Conservation (phyloP, 2,329 filamentous ascomycete species). For the Colletotrichum sp. region DNA sequence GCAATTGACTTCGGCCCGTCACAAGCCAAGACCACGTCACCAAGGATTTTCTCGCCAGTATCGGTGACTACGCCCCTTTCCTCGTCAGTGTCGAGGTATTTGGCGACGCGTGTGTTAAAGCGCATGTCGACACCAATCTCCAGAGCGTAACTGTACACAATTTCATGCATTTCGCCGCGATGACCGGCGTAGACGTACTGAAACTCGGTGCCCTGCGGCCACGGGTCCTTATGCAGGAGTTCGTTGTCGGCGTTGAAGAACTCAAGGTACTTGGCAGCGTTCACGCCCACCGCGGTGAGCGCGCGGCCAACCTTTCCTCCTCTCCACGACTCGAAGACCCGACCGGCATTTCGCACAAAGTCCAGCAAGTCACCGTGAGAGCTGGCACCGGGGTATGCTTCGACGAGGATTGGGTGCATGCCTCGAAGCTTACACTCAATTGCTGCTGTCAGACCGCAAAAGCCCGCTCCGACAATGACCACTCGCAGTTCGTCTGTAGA, state of each 20-base stretch:
- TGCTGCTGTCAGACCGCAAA: background rate
- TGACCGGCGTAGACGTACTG: background rate
- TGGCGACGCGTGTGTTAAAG: background rate
- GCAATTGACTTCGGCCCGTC: background rate
- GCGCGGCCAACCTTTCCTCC: background rate
- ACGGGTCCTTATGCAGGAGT: background rate
- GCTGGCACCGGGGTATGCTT: background rate
- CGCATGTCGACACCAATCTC: background rate
- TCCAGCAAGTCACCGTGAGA: background rate
- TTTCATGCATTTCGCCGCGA: background rate
- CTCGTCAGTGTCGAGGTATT: background rate
- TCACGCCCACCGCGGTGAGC: background rate
- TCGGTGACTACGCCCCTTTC: background rate
- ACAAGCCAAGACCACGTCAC: background rate
- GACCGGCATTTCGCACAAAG: background rate
- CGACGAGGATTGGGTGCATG: background rate
- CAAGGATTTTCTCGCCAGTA: background rate
- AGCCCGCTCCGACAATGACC: background rate
- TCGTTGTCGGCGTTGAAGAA: background rate
- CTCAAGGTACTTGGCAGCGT: background rate
- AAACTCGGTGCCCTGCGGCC: background rate
- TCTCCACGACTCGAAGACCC: background rate
- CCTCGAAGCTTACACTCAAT: background rate
- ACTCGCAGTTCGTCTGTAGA: background rate
- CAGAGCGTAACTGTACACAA: background rate